Percentiles rank a stretch among this genome's conserved stretches.
These are phyloP conservation scores for Turnera subulata DNA, from an alignment of 345 rosid species.

Conservation along the genomic window DNA sequence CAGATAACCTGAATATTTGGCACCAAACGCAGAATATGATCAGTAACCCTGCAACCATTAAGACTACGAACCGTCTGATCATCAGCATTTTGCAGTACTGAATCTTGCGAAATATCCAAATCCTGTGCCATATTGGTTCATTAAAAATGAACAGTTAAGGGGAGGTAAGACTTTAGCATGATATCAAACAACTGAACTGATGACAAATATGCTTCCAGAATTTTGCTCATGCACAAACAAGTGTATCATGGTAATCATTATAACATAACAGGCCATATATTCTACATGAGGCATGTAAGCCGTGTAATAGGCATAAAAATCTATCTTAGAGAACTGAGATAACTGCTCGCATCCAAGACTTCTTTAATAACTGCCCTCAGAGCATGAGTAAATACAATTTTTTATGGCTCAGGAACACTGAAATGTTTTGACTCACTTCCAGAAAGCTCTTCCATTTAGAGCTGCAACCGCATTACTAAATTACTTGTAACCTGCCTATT, in stretches of 20 bases:
- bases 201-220: not conserved
- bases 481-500: too few species aligned
- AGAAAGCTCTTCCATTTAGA: too few species aligned
- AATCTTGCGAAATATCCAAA: slow-evolving; percentile 85
- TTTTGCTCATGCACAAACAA: too few species aligned
- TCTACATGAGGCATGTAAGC: not conserved
- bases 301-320: too few species aligned
- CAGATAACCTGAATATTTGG: slow-evolving; percentile 82
- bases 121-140: slow-evolving; percentile 49
- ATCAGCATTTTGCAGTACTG: slow-evolving; percentile 83
- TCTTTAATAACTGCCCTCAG: too few species aligned
- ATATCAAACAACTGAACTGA: not conserved
- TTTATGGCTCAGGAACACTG: too few species aligned
- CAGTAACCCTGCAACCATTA: slow-evolving; percentile 98
- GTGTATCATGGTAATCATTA: too few species aligned
- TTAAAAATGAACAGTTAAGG: not conserved
- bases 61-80: slow-evolving; percentile 98
- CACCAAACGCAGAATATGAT: slow-evolving; percentile 93
- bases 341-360: too few species aligned
- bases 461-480: too few species aligned
- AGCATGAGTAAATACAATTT: too few species aligned
- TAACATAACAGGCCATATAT: not conserved
- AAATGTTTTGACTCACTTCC: too few species aligned
- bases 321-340: too few species aligned
- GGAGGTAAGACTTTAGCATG: not conserved